Percentiles rank a stretch among this genome's conserved stretches.
These are phyloP conservation scores for Cercospora zeina DNA, from an alignment of 2,329 filamentous ascomycete species.

Conservation along the genomic window DNA sequence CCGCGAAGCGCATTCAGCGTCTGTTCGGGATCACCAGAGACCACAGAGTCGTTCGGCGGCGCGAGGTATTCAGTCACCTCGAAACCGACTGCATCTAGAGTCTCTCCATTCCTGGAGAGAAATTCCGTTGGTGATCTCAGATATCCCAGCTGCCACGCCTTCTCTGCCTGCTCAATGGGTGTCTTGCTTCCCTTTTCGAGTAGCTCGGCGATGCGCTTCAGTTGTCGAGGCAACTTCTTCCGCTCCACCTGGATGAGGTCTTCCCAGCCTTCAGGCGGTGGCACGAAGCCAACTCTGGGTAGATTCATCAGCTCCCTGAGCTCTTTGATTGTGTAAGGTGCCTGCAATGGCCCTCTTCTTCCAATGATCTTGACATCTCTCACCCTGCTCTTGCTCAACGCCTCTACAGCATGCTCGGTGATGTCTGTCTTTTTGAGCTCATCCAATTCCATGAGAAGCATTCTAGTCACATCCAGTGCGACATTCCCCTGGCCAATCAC, in stretches of 20 bases:
- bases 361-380: conserved; percentile 85
- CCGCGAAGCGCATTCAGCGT: conserved; percentile 36
- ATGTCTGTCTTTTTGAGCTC: conserved; percentile 81
- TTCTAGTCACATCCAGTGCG: conserved; percentile 87
- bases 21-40: conserved; percentile 34
- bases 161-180: conserved; percentile 53
- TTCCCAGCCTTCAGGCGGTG: conserved; percentile 44
- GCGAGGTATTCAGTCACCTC: conserved; percentile 49
- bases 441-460: conserved; percentile 75
- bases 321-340: conserved; percentile 94
- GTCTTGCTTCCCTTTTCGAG: conserved; percentile 70
- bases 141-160: conserved; percentile 82
- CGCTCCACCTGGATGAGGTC: conserved; percentile 53
- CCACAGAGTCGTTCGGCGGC: conserved; percentile 17
- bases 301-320: conserved; percentile 82
- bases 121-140: conserved; percentile 77
- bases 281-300: conserved; percentile 67
- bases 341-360: conserved; percentile 77
- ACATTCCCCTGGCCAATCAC: conserved; percentile 96
- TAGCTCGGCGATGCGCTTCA: conserved; percentile 76
- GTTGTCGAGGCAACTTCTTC: conserved; percentile 70
- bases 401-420: conserved; percentile 75
- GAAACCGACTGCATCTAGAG: conserved; percentile 68
- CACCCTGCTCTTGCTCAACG: conserved; percentile 69
- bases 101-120: conserved; percentile 50